phyloP scores from a whole-genome alignment of 129 eudicot species.

The Silybum marianum region DNA sequence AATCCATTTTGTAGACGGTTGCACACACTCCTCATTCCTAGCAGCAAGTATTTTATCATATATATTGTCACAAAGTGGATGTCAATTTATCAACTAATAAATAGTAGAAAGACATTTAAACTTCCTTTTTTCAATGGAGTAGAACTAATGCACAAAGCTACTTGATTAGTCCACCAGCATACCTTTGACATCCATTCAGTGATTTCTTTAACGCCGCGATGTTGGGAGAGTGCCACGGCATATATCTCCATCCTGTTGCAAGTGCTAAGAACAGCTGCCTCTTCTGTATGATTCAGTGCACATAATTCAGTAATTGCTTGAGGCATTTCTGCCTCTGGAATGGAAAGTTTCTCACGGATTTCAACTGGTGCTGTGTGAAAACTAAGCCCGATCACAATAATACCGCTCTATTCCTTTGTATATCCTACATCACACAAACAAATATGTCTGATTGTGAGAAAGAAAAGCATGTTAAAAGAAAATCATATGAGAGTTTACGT shows the following conservation, averaged over 20 bases:
- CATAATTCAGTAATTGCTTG: conserved; percentile 74
- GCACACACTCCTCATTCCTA: not conserved
- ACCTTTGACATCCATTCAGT: conserved; percentile 99
- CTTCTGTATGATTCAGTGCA: conserved; percentile 76
- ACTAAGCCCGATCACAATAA: conserved; percentile 75
- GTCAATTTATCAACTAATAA: not conserved
- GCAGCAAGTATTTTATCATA: not conserved
- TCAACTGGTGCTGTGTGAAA: conserved; percentile 84
- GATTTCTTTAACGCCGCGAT: conserved; percentile 87
- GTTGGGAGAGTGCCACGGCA: conserved; percentile 77
- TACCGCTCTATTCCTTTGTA: conserved; percentile 80
- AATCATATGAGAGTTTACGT: not conserved
- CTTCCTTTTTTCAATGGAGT: not conserved
- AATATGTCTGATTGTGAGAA: not conserved
- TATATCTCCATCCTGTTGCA: conserved; percentile 91
- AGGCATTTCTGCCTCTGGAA: conserved; percentile 80
- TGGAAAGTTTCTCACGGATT: conserved; percentile 87
- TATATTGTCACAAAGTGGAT: not conserved
- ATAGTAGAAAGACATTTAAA: not conserved
- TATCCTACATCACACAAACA: conserved; percentile 49
- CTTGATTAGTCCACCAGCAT: not conserved
- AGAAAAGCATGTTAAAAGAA: conserved; percentile 1
- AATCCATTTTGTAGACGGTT: not conserved
- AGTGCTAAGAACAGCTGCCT: conserved; percentile 91
- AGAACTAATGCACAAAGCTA: not conserved